phyloP scores from a whole-genome alignment of 73 alveolate genomes.

The Durusdinium trenchii region DNA sequence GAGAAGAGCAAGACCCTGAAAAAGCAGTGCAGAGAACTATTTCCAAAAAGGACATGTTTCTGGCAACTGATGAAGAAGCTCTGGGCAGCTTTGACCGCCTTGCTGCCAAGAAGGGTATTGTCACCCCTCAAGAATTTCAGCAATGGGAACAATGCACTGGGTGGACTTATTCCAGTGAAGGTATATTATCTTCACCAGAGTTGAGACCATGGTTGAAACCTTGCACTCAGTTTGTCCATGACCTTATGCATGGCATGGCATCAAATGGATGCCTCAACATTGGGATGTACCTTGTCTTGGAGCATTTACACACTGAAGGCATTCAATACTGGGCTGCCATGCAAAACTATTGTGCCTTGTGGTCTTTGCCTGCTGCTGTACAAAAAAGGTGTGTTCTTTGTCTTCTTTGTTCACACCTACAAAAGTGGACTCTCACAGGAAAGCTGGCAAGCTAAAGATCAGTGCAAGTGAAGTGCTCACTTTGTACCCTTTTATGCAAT shows the following conservation, averaged over 20 bases:
- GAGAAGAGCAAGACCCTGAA: background rate
- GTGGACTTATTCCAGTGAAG: background rate
- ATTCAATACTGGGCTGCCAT: background rate
- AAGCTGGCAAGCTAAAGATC: conserved; percentile 2
- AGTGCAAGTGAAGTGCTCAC: background rate
- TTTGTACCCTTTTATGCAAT: background rate
- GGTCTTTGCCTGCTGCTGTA: conserved; percentile 1
- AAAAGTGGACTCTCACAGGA: conserved; percentile 4
- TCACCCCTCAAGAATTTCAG: background rate
- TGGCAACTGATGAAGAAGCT: background rate
- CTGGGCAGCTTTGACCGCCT: background rate
- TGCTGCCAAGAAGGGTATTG: background rate
- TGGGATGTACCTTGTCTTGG: background rate
- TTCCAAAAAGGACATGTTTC: background rate
- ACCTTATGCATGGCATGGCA: conserved; percentile 19
- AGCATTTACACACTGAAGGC: background rate
- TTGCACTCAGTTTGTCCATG: background rate
- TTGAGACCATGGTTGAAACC: background rate
- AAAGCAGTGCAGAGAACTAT: background rate
- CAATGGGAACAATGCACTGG: conserved; percentile 6
- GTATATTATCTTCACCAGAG: background rate
- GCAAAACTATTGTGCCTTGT: background rate
- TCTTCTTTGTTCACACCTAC: background rate
- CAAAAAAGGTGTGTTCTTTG: background rate
- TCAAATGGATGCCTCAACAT: background rate